phyloP scores from a whole-genome alignment of 306 rosid genomes.

The Rosa lucieae region DNA sequence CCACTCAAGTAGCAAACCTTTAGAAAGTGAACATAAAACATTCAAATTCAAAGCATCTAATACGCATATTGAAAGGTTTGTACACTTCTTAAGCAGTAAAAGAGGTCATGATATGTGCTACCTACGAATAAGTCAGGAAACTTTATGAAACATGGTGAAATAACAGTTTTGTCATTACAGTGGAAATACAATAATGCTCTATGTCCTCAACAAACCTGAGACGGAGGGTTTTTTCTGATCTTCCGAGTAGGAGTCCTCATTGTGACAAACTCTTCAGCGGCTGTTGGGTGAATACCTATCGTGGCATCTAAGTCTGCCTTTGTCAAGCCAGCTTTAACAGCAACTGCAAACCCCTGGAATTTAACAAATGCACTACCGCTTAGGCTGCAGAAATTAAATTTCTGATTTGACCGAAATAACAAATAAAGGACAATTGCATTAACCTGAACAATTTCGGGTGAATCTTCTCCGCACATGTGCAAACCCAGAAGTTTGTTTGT shows the following conservation, averaged over 20 bases:
- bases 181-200: constrained; percentile 4
- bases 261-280: constrained; percentile 94
- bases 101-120: constrained; percentile 1
- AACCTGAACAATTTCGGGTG: constrained; percentile 93
- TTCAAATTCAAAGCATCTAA: neutral
- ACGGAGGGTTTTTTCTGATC: constrained; percentile 49
- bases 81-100: neutral
- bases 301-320: constrained; percentile 92
- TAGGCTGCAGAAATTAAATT: constrained; percentile 8
- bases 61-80: neutral
- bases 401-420: neutral
- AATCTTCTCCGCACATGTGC: constrained; percentile 96
- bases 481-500: constrained; percentile 75
- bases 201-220: constrained; percentile 56
- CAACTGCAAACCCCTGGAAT: constrained; percentile 92
- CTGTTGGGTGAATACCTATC: constrained; percentile 91
- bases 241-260: constrained; percentile 85
- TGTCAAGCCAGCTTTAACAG: constrained; percentile 88
- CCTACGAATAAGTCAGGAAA: neutral
- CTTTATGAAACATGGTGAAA: neutral
- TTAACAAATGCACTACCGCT: constrained; percentile 21
- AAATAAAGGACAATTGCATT: constrained; percentile 26
- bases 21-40: neutral
- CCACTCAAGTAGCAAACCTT: neutral
- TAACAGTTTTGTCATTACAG: neutral